Evolutionary conservation across 1,284 basidiomycete genomes (phyloP), one percentile per base, ranked within the genome.

Genomic region (Fomitopsis schrenkii): DNA sequence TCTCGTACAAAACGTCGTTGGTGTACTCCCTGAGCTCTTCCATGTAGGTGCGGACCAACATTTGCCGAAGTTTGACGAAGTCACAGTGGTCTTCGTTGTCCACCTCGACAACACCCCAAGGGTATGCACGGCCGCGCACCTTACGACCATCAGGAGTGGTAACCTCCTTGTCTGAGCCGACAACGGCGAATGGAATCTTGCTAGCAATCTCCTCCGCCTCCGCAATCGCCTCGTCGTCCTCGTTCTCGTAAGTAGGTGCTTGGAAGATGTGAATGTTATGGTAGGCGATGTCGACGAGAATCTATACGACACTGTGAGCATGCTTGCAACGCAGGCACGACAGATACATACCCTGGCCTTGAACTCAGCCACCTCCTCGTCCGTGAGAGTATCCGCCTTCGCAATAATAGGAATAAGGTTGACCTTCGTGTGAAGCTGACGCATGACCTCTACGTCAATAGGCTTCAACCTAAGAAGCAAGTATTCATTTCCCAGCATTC

Each of bases 71-170:
- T 78, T 98, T 98, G 76, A 97, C 94, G 75, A 98, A 98, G 76
- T 98, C 96, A 69, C 96, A 98, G 75, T 98, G 95, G 38, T 94
- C 92, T 74, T 98, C 95, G 71, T 98, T 97, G 80, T 98, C 95
- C 55, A 98, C 96, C 75, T 98, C 96, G 66, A 98, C 94, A 59
- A 95, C 90, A 76, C 95, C 95, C 96, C 96, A 98, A 9, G 96
- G 96, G 75, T 98, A 98, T 7, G 86, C 81, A 70, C 96, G 93
- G 38, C 96, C 95, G 68, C 96, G 90, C 59, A 97, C 94, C 76
- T 88, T 81, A 64, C 94, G 90, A 22, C 95, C 95, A 71, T 97
- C 94, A 26, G 91, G 83, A 0, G 93, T 89, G 61, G 81, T 76
- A 42, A 98, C 92, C 61, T 90, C 76, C 65, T 83, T 81, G 76